A percentile compares a stretch with the other conserved stretches of the same genome.
Evolutionary conservation across 2,329 filamentous ascomycete species (phyloP).

Genomic region (Gnomoniopsis sp.): DNA sequence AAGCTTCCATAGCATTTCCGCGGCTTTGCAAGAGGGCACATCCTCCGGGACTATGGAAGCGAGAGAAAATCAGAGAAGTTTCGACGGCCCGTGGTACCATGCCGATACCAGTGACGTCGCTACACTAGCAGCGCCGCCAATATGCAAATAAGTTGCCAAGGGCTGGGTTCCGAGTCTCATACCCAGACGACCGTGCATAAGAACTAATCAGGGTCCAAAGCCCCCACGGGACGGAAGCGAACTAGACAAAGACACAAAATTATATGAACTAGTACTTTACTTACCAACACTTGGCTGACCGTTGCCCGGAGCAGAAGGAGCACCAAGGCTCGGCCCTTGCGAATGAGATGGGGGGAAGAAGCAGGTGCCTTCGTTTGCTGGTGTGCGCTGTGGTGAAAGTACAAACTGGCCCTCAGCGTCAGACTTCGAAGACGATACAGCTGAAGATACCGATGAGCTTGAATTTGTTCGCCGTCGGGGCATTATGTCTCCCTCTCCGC

Average conservation of each 20-base stretch:
- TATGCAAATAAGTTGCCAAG: background rate
- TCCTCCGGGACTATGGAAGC: too few relatives aligned
- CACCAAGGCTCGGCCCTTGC: constrained; percentile 10
- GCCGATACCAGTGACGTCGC: background rate
- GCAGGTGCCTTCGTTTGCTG: constrained; percentile 20
- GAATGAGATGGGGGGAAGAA: constrained; percentile 15
- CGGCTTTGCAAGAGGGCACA: too few relatives aligned
- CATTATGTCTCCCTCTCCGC: background rate
- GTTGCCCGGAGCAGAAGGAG: background rate
- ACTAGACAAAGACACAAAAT: background rate
- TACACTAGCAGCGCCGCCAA: background rate
- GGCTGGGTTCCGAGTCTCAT: background rate
- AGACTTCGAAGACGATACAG: constrained; percentile 22
- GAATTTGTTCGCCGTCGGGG: constrained; percentile 29
- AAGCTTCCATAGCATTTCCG: too few relatives aligned
- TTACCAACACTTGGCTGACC: background rate
- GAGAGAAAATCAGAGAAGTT: background rate
- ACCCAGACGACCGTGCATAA: background rate
- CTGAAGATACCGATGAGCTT: constrained; percentile 41
- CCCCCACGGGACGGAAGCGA: background rate
- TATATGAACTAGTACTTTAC: background rate
- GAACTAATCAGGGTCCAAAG: background rate
- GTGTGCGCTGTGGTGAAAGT: constrained; percentile 34
- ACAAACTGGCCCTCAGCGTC: constrained; percentile 35
- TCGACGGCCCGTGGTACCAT: background rate